These are phyloP conservation scores for Scheffersomyces illinoinensis DNA, from an alignment of 1,139 yeast species.

Conservation along the genomic window DNA sequence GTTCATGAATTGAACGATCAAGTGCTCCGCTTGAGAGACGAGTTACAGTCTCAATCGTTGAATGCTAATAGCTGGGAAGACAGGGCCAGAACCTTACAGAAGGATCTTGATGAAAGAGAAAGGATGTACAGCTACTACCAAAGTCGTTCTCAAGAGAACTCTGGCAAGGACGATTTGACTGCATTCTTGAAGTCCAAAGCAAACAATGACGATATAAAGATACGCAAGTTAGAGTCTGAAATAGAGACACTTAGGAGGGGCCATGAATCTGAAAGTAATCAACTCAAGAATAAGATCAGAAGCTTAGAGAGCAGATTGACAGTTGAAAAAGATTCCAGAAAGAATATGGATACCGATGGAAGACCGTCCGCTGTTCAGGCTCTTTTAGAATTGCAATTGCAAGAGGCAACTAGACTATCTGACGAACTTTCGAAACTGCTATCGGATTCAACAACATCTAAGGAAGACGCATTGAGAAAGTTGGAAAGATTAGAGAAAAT, in stretches of 20 bases:
- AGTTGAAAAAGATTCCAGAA: constrained; percentile 4
- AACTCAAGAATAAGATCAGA: constrained; percentile 23
- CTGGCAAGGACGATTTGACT: constrained; percentile 33
- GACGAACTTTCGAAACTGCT: constrained; percentile 24
- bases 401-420: constrained; percentile 26
- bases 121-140: constrained; percentile 30
- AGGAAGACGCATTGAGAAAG: constrained; percentile 12
- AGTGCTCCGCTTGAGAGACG: constrained; percentile 4
- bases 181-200: constrained; percentile 31
- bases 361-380: constrained; percentile 20
- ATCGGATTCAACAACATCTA: constrained; percentile 14
- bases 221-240: constrained; percentile 37
- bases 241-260: constrained; percentile 33
- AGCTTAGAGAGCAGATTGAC: constrained; percentile 9
- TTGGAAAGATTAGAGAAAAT: constrained; percentile 8
- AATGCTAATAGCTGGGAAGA: constrained; percentile 11
- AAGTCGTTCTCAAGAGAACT: constrained; percentile 22
- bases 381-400: constrained; percentile 36
- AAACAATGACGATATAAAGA: constrained; percentile 29
- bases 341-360: constrained; percentile 1
- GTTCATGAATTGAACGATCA: constrained; percentile 10
- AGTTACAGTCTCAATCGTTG: constrained; percentile 7
- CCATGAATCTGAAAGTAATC: constrained; percentile 30
- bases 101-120: constrained; percentile 31
- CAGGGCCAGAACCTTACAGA: constrained; percentile 26